Base-by-base conservation (phyloP, 495 filamentous ascomycete genomes). In the Chaetomium cochliodes region DNA sequence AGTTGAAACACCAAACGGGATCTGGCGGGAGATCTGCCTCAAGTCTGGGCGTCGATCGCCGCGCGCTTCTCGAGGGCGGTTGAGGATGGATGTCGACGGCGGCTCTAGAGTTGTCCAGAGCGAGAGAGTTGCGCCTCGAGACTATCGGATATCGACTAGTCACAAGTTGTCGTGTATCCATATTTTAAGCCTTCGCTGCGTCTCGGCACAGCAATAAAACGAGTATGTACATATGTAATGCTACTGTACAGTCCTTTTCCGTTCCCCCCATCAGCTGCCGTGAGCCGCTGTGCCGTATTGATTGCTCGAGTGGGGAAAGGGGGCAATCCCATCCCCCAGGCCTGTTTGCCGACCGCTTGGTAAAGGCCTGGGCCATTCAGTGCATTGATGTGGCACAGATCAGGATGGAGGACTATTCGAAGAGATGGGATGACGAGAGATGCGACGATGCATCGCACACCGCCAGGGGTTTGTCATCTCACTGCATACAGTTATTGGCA, bases 21-120 rank as follows among this genome's bases (percentile, higher is more conserved):
- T 30, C 22, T 25, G 8, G 28, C 62, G 62, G 62, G 62, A 64
- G 54, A 64, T 64, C 62, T 26, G 53, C 41, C 1, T 64, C 23
- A 26, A 47, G 39, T 20, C 39, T 56, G n/a, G 42, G 61, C 28
- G 41, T 54, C 37, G 41, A 46, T 63, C 61, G 23, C 37, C 5
- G 12, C 37, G 33, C 33, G 33, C 22, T 47, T 47, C 46, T 23
- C n/a, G 1, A 5, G 15, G 41, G 41, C 41, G 41, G 16, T 11
- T 11, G 41, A 44, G 15, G 15, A 18, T 2, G 41, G 41, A 2
- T 44, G 13, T 15, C 2, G 41, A 44, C 13, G 41, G 41, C 33
- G 33, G 9, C 33, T 37, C 33, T 37, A 7, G 33, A 37, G 33
- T 37, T 37, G 33, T 37, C 9, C 5, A 37, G 6, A 37, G 33